Evolutionary conservation across 176 grass and related monocot genomes (phyloP), one percentile per base, ranked within the genome.

Genomic region (Tillandsia leiboldiana): DNA sequence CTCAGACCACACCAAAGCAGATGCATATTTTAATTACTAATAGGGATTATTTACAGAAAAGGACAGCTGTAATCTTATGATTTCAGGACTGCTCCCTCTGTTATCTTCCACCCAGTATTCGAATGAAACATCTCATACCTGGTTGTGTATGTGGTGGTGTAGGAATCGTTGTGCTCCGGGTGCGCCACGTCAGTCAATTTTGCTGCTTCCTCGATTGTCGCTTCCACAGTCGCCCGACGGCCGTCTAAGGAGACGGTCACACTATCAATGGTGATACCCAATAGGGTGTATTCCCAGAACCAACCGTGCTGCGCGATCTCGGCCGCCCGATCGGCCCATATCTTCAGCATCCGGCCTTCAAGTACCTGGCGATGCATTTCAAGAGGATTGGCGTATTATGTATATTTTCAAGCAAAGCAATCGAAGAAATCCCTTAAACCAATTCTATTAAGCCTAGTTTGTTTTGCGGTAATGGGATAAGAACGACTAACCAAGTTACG

Each of bases 211-310:
- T 93, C 84, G 9, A 99, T 93, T 0, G 77, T 99, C 7, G 87
- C 89, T 79, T 99, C 94, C n/a, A 99, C 84, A 0, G 74, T 82
- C 18, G 89, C 89, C 6, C 87, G 82, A 1, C 51, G 67, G 13
- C 94, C 89, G 13, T 90, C 78, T 64, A 78, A 50, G 58, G 94
- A 93, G 49, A 99, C 17, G 0, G 86, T 93, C 66, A 99, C 71
- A 12, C 89, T 93, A 17, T 99, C 89, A 0, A 99, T 70, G 0
- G 82, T 77, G 75, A 93, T 79, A 11, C 82, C 78, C 1, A 88
- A 76, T 2, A 93, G 74, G 1, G 70, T 72, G 79, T 93, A 93
- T 51, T 93, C 87, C 94, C 94, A 99, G 72, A 87, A 87, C 94
- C 94, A 99, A 52, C 82, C 87, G 17, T 76, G 86, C 6, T 78